A percentile compares a stretch with the other conserved stretches of the same genome.
These are phyloP conservation scores for Plasmodium gonderi DNA, from an alignment of 169 alveolate genomes.

Conservation along the genomic window DNA sequence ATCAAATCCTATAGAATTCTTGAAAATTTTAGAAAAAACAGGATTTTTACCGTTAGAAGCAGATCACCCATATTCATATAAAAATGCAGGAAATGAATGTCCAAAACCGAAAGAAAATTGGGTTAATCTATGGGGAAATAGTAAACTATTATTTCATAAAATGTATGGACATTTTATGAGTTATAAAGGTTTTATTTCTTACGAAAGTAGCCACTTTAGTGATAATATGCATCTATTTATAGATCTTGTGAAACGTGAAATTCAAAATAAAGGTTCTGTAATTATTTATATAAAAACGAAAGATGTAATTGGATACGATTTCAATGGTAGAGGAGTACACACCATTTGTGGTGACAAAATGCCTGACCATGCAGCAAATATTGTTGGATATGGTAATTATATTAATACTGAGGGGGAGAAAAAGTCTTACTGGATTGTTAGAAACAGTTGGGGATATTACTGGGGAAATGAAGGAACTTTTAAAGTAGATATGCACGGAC, in stretches of 20 bases:
- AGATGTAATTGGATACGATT: conserved; percentile 66
- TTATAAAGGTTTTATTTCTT: background rate
- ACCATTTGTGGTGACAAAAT: conserved; percentile 57
- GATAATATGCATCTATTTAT: conserved; percentile 45
- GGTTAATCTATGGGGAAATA: conserved; percentile 32
- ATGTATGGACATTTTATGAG: background rate
- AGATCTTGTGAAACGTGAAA: conserved; percentile 46
- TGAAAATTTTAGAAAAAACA: background rate
- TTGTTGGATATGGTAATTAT: conserved; percentile 77
- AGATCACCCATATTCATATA: conserved; percentile 26
- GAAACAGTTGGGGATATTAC: conserved; percentile 75
- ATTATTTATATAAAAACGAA: conserved; percentile 70
- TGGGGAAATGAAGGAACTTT: conserved; percentile 75
- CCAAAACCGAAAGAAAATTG: background rate
- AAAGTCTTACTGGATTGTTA: conserved; percentile 59
- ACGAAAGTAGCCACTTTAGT: background rate
- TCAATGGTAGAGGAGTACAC: conserved; percentile 71
- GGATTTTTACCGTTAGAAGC: conserved; percentile 50
- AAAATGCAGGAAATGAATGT: background rate
- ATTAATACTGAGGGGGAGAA: conserved; percentile 23
- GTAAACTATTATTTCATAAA: background rate
- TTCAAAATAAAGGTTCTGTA: conserved; percentile 77
- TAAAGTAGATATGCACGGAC: conserved; percentile 75
- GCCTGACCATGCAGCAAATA: conserved; percentile 74
- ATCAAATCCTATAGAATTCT: conserved; percentile 37